Conservation (phyloP, 352 stramenopile genomes). For the Globisporangium iwayamae region DNA sequence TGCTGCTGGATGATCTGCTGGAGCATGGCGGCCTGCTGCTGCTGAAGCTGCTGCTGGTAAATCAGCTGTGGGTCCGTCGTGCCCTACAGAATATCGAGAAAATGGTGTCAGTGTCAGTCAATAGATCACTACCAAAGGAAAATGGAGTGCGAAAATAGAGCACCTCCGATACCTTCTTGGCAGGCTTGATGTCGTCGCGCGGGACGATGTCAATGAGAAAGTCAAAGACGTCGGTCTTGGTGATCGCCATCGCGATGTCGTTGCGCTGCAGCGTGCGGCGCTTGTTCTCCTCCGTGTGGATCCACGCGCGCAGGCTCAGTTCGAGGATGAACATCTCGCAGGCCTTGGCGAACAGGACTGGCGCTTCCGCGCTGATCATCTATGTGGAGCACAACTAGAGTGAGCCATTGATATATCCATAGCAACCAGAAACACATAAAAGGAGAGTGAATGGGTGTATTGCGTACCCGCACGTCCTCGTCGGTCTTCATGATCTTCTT, state of each 20-base stretch:
- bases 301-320: conserved; percentile 86
- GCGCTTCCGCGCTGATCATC: conserved; percentile 93
- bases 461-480: conserved; percentile 82
- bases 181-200: conserved; percentile 82
- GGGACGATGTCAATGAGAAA: conserved; percentile 92
- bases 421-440: not conserved
- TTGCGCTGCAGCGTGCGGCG: conserved; percentile 89
- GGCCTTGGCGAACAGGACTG: conserved; percentile 92
- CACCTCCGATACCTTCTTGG: conserved; percentile 51
- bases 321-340: conserved; percentile 94
- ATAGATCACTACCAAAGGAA: not conserved
- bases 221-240: conserved; percentile 90
- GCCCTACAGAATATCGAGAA: conserved; percentile 11
- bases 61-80: conserved; percentile 66
- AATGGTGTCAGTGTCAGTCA: not conserved
- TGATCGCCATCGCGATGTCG: conserved; percentile 89
- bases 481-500: conserved; percentile 97
- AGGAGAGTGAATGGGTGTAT: not conserved
- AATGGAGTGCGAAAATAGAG: not conserved
- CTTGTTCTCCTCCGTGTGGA: conserved; percentile 92
- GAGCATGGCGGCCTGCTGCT: conserved; percentile 86
- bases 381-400: conserved; percentile 18
- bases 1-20: conserved; percentile 86
- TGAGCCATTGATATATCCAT: no score
- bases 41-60: conserved; percentile 87